phyloP scores from a whole-genome alignment of 176 grass and related monocot species.

The Pontederia paniculata region DNA sequence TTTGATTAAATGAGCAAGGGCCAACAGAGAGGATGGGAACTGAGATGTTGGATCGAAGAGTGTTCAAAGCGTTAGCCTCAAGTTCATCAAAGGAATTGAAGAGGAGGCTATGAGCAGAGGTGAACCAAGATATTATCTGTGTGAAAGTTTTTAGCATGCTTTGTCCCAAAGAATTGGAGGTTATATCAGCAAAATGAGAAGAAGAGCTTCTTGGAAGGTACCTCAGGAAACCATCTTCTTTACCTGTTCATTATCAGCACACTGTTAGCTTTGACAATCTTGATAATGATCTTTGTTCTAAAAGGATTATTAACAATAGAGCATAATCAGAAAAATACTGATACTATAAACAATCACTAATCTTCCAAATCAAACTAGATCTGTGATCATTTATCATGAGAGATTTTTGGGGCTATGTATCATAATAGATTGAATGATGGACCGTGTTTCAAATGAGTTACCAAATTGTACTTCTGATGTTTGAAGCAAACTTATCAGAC shows the following conservation, averaged over 20 bases:
- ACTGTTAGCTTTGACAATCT: background rate
- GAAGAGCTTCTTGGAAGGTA: background rate
- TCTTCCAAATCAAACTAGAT: no score
- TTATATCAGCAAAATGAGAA: background rate
- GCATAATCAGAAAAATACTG: no score
- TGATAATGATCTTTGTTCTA: no score
- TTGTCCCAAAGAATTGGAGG: conserved; percentile 2
- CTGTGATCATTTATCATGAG: no score
- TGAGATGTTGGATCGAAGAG: conserved; percentile 24
- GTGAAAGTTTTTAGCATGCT: conserved; percentile 10
- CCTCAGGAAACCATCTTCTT: background rate
- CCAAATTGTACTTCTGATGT: no score
- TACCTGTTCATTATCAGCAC: background rate
- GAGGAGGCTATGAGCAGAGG: conserved; percentile 39
- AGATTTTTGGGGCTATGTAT: no score
- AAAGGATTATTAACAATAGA: no score
- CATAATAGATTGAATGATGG: no score
- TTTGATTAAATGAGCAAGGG: conserved; percentile 7
- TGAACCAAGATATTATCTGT: conserved; percentile 15
- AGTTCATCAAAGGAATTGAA: conserved; percentile 56
- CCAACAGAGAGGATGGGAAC: conserved; percentile 12
- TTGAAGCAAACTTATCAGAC: no score
- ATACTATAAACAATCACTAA: no score
- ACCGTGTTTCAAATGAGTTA: no score
- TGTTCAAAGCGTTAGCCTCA: conserved; percentile 22